Base-by-base conservation (phyloP, 2,329 filamentous ascomycete species). In the Rhexocercosporidium sp. region DNA sequence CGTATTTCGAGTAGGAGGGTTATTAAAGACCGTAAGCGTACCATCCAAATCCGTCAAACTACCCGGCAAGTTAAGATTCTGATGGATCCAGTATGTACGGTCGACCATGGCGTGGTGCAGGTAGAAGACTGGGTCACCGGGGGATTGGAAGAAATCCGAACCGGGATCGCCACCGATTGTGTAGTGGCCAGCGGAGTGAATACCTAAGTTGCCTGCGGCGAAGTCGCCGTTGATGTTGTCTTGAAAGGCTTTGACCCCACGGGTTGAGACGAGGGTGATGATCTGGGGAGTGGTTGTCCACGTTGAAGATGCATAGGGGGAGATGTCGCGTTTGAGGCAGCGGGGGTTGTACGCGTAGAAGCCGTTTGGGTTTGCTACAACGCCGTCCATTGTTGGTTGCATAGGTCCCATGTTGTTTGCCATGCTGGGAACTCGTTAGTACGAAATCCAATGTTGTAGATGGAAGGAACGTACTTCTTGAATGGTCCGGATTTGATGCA, bases 401-500 rank as follows among this genome's bases (percentile, higher is more conserved):
- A 70, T 57, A 41, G 71, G 71, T 6, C 71, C 71, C 29, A 73
- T 67, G 29, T 70, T 72, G 1, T 71, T 68, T 9, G 54, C 54
- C 59, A 69, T 69, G 49, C 83, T 75, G 62, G 72, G 77, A 3
- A 27, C 3, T 47, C 41, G 31, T 62, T 18, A 62, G 46, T n/a
- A 39, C 29, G 6, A 18, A 31, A 14, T 27, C 20, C 1, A 41
- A 44, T 22, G 12, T 39, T 4, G n/a, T 44, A 12, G n/a, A 29
- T 51, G 8, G 46, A 27, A 29, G 11, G 11, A 37, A 29, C 31
- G 8, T 34, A 62, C 59, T 62, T 44, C 47, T 62, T 62, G 75
- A 85, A 83, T 0, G 83, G 82, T 0, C 83, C 83, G 2, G 77
- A 79, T 14, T 75, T 78, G 2, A 88, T 79, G 71, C 85, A 88